Evolutionary conservation across 2,329 filamentous ascomycete genomes (phyloP).

Genomic region (Cadophora gregata): DNA sequence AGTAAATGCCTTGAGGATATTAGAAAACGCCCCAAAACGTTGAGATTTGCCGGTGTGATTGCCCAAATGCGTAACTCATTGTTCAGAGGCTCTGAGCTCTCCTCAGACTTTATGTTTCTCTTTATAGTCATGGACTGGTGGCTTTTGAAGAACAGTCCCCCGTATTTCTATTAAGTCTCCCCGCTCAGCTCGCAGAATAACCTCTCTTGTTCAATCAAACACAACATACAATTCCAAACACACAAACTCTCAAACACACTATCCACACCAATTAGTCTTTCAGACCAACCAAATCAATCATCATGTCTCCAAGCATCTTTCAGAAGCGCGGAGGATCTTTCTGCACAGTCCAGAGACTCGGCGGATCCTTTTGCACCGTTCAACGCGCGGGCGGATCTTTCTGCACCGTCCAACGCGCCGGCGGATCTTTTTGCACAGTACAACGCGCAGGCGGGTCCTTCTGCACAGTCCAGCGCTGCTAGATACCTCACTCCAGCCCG

Average conservation of each 20-base stretch:
- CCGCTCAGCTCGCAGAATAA: not conserved
- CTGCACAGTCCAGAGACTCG: constrained; percentile 8
- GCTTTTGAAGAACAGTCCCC: not conserved
- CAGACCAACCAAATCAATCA: constrained; percentile 6
- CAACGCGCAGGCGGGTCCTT: constrained; percentile 14
- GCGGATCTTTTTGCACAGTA: constrained; percentile 11
- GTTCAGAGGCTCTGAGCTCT: not conserved
- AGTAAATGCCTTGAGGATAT: constrained; percentile 8
- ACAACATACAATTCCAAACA: constrained; percentile 10
- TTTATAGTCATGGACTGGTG: constrained; percentile 5
- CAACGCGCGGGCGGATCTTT: constrained; percentile 1
- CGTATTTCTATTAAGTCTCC: constrained; percentile 7
- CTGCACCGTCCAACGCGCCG: constrained; percentile 12
- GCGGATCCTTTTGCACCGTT: constrained; percentile 13
- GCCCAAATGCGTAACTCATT: constrained; percentile 3
- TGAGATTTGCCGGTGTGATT: not conserved
- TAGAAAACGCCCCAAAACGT: not conserved
- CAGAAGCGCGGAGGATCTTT: constrained; percentile 8
- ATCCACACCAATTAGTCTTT: not conserved
- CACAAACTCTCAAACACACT: constrained; percentile 13
- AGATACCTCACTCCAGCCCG: constrained; percentile 5
- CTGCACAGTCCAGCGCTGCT: constrained; percentile 16
- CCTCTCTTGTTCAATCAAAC: not conserved
- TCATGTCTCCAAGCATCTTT: constrained; percentile 8
- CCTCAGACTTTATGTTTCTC: not conserved